Evolutionary conservation across 805 yeast species (phyloP), one percentile per base, ranked within the genome.

Genomic region (Candida glaebosa): DNA sequence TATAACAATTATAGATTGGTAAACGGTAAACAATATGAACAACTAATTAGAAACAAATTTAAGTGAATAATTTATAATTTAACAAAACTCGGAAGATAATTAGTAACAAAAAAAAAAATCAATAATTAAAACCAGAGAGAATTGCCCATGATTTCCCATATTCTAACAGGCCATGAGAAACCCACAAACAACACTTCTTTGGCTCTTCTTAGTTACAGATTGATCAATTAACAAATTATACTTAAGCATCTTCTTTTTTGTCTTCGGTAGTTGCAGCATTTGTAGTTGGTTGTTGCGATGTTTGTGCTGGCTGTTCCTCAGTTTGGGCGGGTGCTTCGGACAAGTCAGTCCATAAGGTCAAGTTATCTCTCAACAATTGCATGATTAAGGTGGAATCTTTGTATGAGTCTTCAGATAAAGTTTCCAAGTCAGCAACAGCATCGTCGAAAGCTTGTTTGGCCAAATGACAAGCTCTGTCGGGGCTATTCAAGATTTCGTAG

Each of bases 381-480:
- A 93, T 93, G 65, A 93, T 93, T 68, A 93, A 82, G 56, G 98
- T 93, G 50, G 97, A 89, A 71, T 91, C 99, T 73, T 91, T 93
- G 82, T 93, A 91, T 54, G 96, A 86, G 75, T 91, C 99, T 75
- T 91, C 99, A 35, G 96, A 87, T 64, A 91, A 78, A 53, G 97
- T 87, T 73, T 91, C 99, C 67, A 91, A 81, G 75, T 93, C 98
- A 51, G 99, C 96, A 65, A 91, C 95, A 51, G 99, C 99, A 64
- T 91, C 98, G 70, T 91, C 99, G 57, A 93, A 91, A 31, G 99
- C 98, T 75, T 91, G 96, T 73, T 91, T 93, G 60, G 99, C 99
- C 68, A 91, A 81, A 68, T 90, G 96, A 71, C 99, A 91, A 56
- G 99, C 99, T 71, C 95, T 87, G 68, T 91, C 97, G 58, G 99